Evolutionary conservation across 805 yeast genomes (phyloP), one percentile per base, ranked within the genome.

Genomic region (Limtongia smithiae): DNA sequence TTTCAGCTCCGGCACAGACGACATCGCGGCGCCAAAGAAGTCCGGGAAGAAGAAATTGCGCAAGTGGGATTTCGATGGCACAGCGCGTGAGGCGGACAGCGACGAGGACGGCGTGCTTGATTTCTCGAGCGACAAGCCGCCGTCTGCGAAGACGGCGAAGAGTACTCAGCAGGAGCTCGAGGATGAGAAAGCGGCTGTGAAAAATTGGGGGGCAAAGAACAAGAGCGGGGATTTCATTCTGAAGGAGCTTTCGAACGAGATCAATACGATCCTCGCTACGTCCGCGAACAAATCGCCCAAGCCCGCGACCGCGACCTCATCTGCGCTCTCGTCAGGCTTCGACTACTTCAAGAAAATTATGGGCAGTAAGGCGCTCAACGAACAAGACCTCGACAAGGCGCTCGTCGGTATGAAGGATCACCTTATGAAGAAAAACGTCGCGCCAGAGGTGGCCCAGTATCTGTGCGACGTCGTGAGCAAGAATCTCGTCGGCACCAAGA

Each of bases 381-480:
- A 76, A 28, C 75, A 75, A 12, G 89, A 89, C 62, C 71, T 91
- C 48, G 75, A 75, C 33, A 79, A 81, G 37, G 81, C 87, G 1
- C 69, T 85, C 20, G 73, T 73, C 34, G 79, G 81, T 37, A 76
- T 93, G 68, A 76, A 79, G 46, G 84, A 85, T 50, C 94, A 87
- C 60, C 71, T 91, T 47, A 78, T 93, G 53, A 74, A 83, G 55
- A 91, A 90, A 61, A 91, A 91, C 61, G 93, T 91, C 28, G 93
- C 97, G 2, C 93, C 95, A 9, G 85, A 84, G 50, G 95, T 89
- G 2, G 93, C 97, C 0, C 79, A 74, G 35, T 75, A 78, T 39
- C 74, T 91, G 41, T 79, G 87, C 37, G 76, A 79, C 14, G 82
- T 81, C 50, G 88, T 93, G 33, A 82, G 81, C 47, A 74, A 75